Percentiles rank a stretch among this genome's conserved stretches.
Conservation (phyloP, 345 rosid genomes). For the Turritis glabra region DNA sequence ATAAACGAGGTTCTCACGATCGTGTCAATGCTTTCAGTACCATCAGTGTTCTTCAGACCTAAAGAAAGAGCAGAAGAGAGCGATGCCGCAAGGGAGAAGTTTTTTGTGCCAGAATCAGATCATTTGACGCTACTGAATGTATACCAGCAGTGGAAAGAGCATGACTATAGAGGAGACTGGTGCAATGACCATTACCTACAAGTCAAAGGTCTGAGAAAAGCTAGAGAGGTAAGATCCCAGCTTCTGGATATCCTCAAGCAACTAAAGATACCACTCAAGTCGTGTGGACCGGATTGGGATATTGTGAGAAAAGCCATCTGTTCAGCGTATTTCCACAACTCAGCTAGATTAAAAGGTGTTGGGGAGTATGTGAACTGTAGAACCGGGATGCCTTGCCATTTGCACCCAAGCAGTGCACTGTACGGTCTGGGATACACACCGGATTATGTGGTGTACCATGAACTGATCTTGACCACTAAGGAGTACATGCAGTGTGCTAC, state of each 20-base stretch:
- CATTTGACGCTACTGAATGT: conserved; percentile 83
- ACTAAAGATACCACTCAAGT: conserved; percentile 72
- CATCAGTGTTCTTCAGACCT: conserved; percentile 95
- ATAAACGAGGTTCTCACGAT: conserved; percentile 91
- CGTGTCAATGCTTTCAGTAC: conserved; percentile 99
- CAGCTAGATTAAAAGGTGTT: conserved; percentile 89
- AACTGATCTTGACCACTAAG: conserved; percentile 81
- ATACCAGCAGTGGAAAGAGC: conserved; percentile 93
- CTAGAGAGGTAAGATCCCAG: conserved; percentile 96
- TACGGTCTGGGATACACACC: conserved; percentile 89
- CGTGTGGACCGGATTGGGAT: conserved; percentile 81
- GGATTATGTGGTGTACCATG: conserved; percentile 86
- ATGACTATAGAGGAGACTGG: conserved; percentile 96
- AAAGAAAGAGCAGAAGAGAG: conserved; percentile 97
- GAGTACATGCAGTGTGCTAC: conserved; percentile 99
- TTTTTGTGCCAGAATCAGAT: conserved; percentile 94
- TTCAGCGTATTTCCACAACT: conserved; percentile 94
- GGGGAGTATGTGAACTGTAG: conserved; percentile 91
- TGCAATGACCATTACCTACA: conserved; percentile 84
- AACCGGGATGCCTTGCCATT: conserved; percentile 90
- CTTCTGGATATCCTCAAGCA: conserved; percentile 88
- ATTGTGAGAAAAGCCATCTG: conserved; percentile 79
- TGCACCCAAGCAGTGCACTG: conserved; percentile 94
- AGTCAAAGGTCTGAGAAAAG: conserved; percentile 82
- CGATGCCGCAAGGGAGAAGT: conserved; percentile 87